Conservation (phyloP, 2,329 filamentous ascomycete genomes). For the Thelonectria rubi region DNA sequence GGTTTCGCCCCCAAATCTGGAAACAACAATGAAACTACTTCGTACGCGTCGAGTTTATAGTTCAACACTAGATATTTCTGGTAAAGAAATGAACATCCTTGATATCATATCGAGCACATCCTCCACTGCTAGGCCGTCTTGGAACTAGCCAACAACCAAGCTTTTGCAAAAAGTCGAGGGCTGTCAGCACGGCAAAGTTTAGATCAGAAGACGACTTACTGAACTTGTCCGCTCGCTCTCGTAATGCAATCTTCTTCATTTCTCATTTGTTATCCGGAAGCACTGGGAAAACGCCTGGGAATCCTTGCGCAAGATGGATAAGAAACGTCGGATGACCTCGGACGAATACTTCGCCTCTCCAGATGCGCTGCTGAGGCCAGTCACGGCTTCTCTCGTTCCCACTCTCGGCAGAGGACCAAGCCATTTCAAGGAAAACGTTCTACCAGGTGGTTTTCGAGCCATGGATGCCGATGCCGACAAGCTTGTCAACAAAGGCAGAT, state of each 20-base stretch:
- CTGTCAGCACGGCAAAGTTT: neutral
- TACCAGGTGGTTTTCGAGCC: slow-evolving; percentile 48
- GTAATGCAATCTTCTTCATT: neutral
- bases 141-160: neutral
- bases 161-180: neutral
- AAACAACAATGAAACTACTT: no score
- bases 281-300: neutral
- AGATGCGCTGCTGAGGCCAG: slow-evolving; percentile 34
- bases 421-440: slow-evolving; percentile 38
- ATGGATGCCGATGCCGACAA: slow-evolving; percentile 44
- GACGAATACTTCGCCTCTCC: slow-evolving; percentile 5
- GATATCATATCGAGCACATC: no score
- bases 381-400: slow-evolving; percentile 49
- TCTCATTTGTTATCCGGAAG: neutral
- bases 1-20: no score
- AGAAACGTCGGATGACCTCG: slow-evolving; percentile 1
- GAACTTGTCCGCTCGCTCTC: neutral
- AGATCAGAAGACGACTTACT: neutral
- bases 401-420: slow-evolving; percentile 33
- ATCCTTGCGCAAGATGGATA: slow-evolving; percentile 6
- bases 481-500: neutral
- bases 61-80: no score
- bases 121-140: neutral
- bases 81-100: no score
- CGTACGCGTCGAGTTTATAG: no score